A percentile compares a stretch with the other conserved stretches of the same genome.
phyloP scores from a whole-genome alignment of 1,139 yeast genomes.

The Magnusiomyces suaveolens region DNA sequence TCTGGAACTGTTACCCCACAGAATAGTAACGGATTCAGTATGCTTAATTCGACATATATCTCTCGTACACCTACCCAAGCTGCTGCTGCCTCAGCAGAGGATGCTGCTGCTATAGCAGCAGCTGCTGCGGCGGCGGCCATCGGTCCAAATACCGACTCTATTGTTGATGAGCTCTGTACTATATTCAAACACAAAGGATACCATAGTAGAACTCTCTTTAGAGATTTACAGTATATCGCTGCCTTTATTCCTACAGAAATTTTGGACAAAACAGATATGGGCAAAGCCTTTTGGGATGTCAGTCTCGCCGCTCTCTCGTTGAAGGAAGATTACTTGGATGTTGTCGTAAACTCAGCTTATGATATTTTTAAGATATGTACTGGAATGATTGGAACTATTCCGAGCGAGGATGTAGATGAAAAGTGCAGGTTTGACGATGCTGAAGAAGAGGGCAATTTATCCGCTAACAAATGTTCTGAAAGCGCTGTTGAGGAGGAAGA shows the following conservation, averaged over 20 bases:
- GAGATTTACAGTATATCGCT: conserved; percentile 32
- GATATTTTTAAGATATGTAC: conserved; percentile 29
- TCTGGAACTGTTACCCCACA: neutral
- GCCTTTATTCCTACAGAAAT: conserved; percentile 30
- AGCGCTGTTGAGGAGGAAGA: neutral
- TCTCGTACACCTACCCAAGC: neutral
- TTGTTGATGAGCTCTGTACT: conserved; percentile 28
- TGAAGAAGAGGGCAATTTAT: neutral
- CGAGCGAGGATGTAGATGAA: neutral
- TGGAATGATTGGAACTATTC: conserved; percentile 19
- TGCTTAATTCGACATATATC: neutral
- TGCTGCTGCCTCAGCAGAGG: neutral
- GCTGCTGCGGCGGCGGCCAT: neutral
- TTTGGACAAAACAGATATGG: conserved; percentile 29
- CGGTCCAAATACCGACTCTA: conserved; percentile 28
- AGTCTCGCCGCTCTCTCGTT: conserved; percentile 31
- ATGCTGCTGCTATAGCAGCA: neutral
- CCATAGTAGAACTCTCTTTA: conserved; percentile 24
- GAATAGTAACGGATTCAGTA: conserved; percentile 1
- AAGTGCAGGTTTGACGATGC: neutral
- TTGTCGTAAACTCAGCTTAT: conserved; percentile 28
- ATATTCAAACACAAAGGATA: conserved; percentile 17
- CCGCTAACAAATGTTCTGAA: neutral
- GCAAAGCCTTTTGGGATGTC: conserved; percentile 34
- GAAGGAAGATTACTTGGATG: conserved; percentile 27